These are phyloP conservation scores for Berberis vulgaris DNA, from an alignment of 164 flowering plant species.

Conservation along the genomic window DNA sequence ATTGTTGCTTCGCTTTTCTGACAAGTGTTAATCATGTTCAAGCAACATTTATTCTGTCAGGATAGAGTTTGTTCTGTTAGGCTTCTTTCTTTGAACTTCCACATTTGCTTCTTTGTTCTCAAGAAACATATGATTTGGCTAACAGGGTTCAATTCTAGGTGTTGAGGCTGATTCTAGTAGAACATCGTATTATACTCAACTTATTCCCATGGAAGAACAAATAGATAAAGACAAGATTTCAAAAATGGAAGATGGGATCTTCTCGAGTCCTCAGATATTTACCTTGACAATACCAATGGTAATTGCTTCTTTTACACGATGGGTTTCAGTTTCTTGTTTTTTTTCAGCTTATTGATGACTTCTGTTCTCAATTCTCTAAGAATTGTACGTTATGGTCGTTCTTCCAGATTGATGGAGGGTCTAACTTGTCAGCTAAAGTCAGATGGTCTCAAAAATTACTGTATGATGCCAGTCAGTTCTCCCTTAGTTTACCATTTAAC, in stretches of 20 bases:
- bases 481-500: constrained; percentile 57
- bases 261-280: constrained; percentile 57
- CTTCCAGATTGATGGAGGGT: constrained; percentile 78
- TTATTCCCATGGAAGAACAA: constrained; percentile 29
- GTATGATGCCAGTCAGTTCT: constrained; percentile 40
- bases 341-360: background rate
- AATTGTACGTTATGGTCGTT: background rate
- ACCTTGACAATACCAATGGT: constrained; percentile 71
- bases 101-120: constrained; percentile 21
- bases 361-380: background rate
- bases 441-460: constrained; percentile 74
- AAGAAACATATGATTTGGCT: constrained; percentile 59
- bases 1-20: too few species aligned
- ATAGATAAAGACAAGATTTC: constrained; percentile 25
- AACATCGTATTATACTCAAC: constrained; percentile 45
- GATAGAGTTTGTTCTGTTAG: too few species aligned
- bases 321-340: background rate
- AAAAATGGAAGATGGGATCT: constrained; percentile 39
- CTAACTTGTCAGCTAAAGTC: constrained; percentile 54
- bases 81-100: background rate
- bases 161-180: constrained; percentile 57
- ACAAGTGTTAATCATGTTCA: too few species aligned
- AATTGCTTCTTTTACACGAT: background rate
- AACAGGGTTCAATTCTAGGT: constrained; percentile 99
- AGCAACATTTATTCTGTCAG: too few species aligned